A percentile compares a stretch with the other conserved stretches of the same genome.
phyloP scores from a whole-genome alignment of 2,329 filamentous ascomycete genomes.

The Peltaster fructicola region DNA sequence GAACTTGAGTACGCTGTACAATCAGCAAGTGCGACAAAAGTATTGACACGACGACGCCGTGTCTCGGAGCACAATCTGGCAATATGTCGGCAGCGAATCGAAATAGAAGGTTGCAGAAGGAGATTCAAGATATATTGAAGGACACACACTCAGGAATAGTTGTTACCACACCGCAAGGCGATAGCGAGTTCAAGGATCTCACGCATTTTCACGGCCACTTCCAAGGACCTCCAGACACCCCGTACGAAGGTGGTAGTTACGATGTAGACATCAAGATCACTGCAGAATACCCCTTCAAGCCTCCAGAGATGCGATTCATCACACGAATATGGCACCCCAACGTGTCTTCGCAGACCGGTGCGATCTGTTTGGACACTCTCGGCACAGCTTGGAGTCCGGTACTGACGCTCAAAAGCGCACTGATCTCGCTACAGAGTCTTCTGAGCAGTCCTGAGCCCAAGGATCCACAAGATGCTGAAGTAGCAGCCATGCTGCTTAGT shows the following conservation, averaged over 20 bases:
- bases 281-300: slow-evolving; percentile 79
- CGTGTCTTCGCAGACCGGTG: slow-evolving; percentile 62
- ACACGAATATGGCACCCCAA: slow-evolving; percentile 98
- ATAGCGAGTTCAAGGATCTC: slow-evolving; percentile 48
- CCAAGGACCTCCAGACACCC: slow-evolving; percentile 73
- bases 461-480: slow-evolving; percentile 91
- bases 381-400: slow-evolving; percentile 86
- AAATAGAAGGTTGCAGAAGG: slow-evolving; percentile 49
- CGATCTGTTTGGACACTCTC: slow-evolving; percentile 90
- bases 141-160: slow-evolving; percentile 65
- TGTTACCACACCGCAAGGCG: slow-evolving; percentile 27
- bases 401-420: slow-evolving; percentile 84
- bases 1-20: no score
- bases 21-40: no score
- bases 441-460: slow-evolving; percentile 88
- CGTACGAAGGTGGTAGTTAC: slow-evolving; percentile 76
- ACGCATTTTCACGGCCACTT: slow-evolving; percentile 73
- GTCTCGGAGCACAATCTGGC: slow-evolving; percentile 1
- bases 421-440: slow-evolving; percentile 83
- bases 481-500: slow-evolving; percentile 73
- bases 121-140: slow-evolving; percentile 54
- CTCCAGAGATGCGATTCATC: slow-evolving; percentile 75
- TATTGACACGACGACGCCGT: no score
- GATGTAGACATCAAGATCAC: slow-evolving; percentile 76
- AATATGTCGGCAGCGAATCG: slow-evolving; percentile 38